Evolutionary conservation across 2,329 filamentous ascomycete species (phyloP), one percentile per base, ranked within the genome.

Genomic region (Orbilia javanica): DNA sequence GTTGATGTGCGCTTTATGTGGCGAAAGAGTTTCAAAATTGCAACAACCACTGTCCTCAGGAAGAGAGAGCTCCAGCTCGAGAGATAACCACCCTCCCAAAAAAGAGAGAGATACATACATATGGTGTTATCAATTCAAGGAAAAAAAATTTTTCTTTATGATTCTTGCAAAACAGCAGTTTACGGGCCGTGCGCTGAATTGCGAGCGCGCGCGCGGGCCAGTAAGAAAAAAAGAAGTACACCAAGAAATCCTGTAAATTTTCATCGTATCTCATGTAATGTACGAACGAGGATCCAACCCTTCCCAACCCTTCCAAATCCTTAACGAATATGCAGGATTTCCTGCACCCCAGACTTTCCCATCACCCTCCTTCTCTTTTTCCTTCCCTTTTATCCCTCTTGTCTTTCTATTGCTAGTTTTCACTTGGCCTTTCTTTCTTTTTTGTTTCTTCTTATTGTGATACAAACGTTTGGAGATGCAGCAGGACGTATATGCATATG

Each of bases 311-410:
- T 39, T 60, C 53, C 53, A 34, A 60, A 60, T 31, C 55, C 55
- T 48, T 48, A 64, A 72, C 44, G 39, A 66, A 36, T 53, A 77
- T 76, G 65, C 66, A 77, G 73, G 66, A 60, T 70, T 57, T 69
- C 48, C 73, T 77, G 73, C 73, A 77, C 73, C 73, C 73, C 73
- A 71, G 65, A 77, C 44, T 70, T 70, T 42, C 10, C 55, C 31
- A 60, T 60, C 55, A 60, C 55, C 55, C 55, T 39, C 13, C 42
- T 42, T 42, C 8, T 42, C 25, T 39, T 39, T 15, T 55, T 55
- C 22, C 22, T 60, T 27, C 36, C 55, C 25, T 27, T 42, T n/a
- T 18, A 3, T n/a, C 39, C 39, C 10, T 46, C 42, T 22, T 63
- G 27, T 46, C 57, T 31, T 18, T 46, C 36, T 46, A 31, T 36